These are phyloP conservation scores for Citrus maxima DNA, from an alignment of 345 rosid genomes.

Conservation along the genomic window DNA sequence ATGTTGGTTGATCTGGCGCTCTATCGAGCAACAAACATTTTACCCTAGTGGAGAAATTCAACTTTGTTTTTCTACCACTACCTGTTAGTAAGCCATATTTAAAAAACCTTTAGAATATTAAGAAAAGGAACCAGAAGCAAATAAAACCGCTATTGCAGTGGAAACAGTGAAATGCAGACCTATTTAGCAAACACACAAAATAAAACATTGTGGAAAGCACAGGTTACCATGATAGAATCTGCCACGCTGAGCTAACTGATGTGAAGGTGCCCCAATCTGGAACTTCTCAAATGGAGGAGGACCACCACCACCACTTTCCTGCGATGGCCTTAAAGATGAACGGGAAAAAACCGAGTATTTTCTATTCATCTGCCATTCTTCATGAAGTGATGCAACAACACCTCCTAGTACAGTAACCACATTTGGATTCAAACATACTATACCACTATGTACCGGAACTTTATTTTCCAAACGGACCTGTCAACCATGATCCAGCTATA, in stretches of 20 bases:
- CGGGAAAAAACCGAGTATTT: slow-evolving; percentile 64
- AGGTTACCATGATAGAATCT: slow-evolving; percentile 27
- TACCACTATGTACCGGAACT: slow-evolving; percentile 52
- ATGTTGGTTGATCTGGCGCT: background rate
- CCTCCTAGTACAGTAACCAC: slow-evolving; percentile 73
- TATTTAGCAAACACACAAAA: background rate
- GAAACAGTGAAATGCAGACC: background rate
- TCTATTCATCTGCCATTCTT: slow-evolving; percentile 89
- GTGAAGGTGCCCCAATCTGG: slow-evolving; percentile 43
- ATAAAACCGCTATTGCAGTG: background rate
- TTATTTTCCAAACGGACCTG: slow-evolving; percentile 84
- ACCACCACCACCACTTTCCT: slow-evolving; percentile 49
- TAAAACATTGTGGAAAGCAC: background rate
- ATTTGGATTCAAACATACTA: slow-evolving; percentile 66
- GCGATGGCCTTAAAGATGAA: slow-evolving; percentile 40
- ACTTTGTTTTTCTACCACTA: background rate
- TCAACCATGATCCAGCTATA: slow-evolving; percentile 21
- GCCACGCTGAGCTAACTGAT: slow-evolving; percentile 27
- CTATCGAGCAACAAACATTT: background rate
- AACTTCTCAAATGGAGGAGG: slow-evolving; percentile 91
- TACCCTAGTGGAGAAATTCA: background rate
- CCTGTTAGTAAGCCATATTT: background rate
- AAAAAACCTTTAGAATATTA: background rate
- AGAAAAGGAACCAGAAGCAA: background rate
- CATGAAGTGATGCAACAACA: slow-evolving; percentile 67